Base-by-base conservation (phyloP, 2,329 filamentous ascomycete genomes). In the Aspergillus sp. region DNA sequence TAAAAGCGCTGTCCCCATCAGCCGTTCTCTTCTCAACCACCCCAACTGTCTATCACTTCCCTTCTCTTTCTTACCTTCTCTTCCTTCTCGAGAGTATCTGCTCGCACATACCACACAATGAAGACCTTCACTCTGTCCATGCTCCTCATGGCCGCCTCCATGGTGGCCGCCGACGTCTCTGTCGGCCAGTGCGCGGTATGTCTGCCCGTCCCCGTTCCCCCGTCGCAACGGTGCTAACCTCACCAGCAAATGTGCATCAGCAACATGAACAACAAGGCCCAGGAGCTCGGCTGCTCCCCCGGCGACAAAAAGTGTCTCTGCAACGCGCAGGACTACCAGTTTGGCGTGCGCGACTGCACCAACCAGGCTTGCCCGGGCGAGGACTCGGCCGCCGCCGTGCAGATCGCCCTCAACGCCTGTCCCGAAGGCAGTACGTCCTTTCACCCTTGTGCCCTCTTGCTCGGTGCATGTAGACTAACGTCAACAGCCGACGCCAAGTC, bases 261-360 rank as follows among this genome's bases (percentile, higher is more conserved):
- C 61, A 75, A 72, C 65, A 78, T 79, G 75, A 65, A 72, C 54
- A 63, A 55, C 49, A 66, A 70, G 61, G 73, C 73, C 41, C 29
- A 53, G 3, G 59, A 67, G 4, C 62, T 78, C n/a, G 71, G 73
- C 45, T 79, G 76, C 64, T 57, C 59, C 20, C 36, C 57, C 21
- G 61, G 58, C 42, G 72, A 78, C 55, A 42, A 67, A 41, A 48
- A 50, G 23, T 79, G 76, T 58, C 66, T 75, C 40, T 78, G 76
- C 68, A 64, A 58, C 32, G 71, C 63, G 49, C 29, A 57, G 19
- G 56, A 79, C 68, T 78, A 78, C 61, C 52, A 60, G 25, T 72
- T 65, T 54, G 77, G 77, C 52, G 67, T 79, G 45, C 74, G 70
- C 34, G 77, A 79, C 64, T 79, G 77, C 68, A 73, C 73, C 38